Base-by-base conservation (phyloP, 371 early-diverging fungal genomes). In the Rhizopus arrhizus region DNA sequence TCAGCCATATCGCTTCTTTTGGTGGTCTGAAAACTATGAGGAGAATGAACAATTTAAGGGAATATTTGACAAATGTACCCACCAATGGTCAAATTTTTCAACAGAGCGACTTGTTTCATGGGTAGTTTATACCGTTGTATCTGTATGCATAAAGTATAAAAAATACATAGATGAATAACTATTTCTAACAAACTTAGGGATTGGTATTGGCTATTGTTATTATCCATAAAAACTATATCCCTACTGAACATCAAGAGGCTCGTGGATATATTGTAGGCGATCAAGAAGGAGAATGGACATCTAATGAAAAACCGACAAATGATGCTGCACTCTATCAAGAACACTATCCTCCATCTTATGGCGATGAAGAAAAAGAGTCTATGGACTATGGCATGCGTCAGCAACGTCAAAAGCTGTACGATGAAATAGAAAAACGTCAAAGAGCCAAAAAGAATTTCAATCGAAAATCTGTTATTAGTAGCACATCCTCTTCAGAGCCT, bases 401-500 rank as follows among this genome's bases (percentile, higher is more conserved):
- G 10, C 69, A 69, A 22, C 62, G 69, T 10, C 69, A 69, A 51
- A 58, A 53, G 29, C 35, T 69, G 11, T 69, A 51, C 62, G 65
- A 64, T 11, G 69, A 61, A n/a, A 69, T 69, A 48, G 62, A 61
- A 9, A 69, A 69, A 46, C 58, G 69, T 29, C 61, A 64, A 15
- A 34, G 53, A 47, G 69, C 62, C 6, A 57, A 13, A 31, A 65
- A 51, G 12, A 58, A 49, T 7, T 31, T 62, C 5, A 61, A 53
- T 15, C 61, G 62, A 41, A 31, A 40, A 48, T 58, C 65, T 1
- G 51, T 40, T 10, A 1, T 32, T 9, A 45, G 38, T 10, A 40
- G 47, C 9, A 12, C 32, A 22, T 22, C 22, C 22, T 22, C 22
- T 22, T 22, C 22, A 22, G 22, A 22, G 22, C 22, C 22, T 22